These are phyloP conservation scores for Aquilaria sinensis DNA, from an alignment of 345 rosid genomes.

Conservation along the genomic window DNA sequence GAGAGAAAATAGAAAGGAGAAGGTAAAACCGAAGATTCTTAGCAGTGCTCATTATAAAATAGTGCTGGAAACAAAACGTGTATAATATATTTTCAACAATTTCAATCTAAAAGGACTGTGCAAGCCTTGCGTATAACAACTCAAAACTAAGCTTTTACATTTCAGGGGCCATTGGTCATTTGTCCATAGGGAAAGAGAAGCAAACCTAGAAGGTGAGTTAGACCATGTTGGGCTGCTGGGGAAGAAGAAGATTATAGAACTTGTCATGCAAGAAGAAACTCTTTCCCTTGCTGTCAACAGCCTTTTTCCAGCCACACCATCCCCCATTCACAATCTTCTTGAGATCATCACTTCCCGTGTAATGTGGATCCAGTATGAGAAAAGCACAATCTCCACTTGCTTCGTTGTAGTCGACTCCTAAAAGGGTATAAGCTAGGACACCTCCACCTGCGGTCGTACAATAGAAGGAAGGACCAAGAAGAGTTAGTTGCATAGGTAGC, in stretches of 20 bases:
- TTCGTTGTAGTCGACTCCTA: slow-evolving; percentile 83
- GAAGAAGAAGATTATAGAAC: slow-evolving; percentile 88
- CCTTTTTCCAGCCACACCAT: slow-evolving; percentile 97
- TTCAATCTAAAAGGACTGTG: too few relatives aligned
- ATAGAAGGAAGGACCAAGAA: background rate
- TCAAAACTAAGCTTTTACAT: too few relatives aligned
- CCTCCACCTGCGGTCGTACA: slow-evolving; percentile 67
- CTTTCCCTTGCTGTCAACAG: slow-evolving; percentile 82
- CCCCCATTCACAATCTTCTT: slow-evolving; percentile 87
- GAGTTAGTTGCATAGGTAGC: background rate
- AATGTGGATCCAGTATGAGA: slow-evolving; percentile 91
- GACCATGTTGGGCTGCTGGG: slow-evolving; percentile 82
- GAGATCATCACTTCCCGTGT: slow-evolving; percentile 71
- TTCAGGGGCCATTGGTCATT: too few relatives aligned
- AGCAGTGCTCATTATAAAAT: too few relatives aligned
- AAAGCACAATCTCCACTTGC: slow-evolving; percentile 79
- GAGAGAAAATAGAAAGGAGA: too few relatives aligned
- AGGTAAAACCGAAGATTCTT: too few relatives aligned
- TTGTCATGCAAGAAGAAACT: slow-evolving; percentile 79
- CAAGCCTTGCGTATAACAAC: too few relatives aligned
- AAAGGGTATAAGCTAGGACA: slow-evolving; percentile 85
- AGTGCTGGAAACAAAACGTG: too few relatives aligned
- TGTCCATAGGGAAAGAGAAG: background rate
- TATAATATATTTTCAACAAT: too few relatives aligned
- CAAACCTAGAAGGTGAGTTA: slow-evolving; percentile 7